Evolutionary conservation across 2,329 filamentous ascomycete genomes (phyloP).

Genomic region (Fusarium domesticum): DNA sequence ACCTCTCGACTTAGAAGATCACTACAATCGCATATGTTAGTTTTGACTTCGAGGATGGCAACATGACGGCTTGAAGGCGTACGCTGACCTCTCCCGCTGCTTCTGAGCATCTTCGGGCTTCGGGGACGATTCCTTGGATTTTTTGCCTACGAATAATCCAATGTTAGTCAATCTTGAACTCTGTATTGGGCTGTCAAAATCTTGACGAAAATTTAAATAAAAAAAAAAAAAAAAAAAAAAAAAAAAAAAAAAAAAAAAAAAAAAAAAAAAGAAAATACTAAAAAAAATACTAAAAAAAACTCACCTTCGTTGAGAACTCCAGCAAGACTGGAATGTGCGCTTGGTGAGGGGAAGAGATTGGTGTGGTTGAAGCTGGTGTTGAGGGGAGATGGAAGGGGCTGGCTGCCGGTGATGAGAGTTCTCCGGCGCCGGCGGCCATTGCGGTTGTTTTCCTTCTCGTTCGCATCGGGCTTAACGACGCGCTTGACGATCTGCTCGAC

Average conservation of each 20-base stretch:
- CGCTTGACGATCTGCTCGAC: constrained; percentile 98
- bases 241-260: too few relatives aligned
- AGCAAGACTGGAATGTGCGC: constrained; percentile 72
- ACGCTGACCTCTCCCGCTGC: constrained; percentile 91
- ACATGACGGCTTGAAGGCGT: constrained; percentile 24
- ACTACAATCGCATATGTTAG: constrained; percentile 42
- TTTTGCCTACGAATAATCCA: constrained; percentile 29
- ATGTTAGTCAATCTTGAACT: constrained; percentile 10
- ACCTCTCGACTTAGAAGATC: constrained; percentile 91
- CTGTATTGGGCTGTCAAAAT: too few relatives aligned
- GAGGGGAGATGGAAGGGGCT: constrained; percentile 90
- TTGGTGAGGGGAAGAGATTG: constrained; percentile 64
- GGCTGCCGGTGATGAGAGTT: constrained; percentile 94
- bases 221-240: too few relatives aligned
- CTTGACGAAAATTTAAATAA: too few relatives aligned
- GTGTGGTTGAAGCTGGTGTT: constrained; percentile 84
- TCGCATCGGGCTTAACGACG: constrained; percentile 77
- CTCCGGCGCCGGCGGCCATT: constrained; percentile 86
- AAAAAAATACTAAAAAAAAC: constrained; percentile 6
- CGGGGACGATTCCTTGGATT: constrained; percentile 44
- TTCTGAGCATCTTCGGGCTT: constrained; percentile 68
- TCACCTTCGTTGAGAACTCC: constrained; percentile 80
- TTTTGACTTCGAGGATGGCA: not conserved
- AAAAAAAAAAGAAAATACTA: too few relatives aligned
- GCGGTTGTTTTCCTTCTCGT: constrained; percentile 81